These are phyloP conservation scores for Apiotrichum gamsii DNA, from an alignment of 1,284 basidiomycete genomes.

Conservation along the genomic window DNA sequence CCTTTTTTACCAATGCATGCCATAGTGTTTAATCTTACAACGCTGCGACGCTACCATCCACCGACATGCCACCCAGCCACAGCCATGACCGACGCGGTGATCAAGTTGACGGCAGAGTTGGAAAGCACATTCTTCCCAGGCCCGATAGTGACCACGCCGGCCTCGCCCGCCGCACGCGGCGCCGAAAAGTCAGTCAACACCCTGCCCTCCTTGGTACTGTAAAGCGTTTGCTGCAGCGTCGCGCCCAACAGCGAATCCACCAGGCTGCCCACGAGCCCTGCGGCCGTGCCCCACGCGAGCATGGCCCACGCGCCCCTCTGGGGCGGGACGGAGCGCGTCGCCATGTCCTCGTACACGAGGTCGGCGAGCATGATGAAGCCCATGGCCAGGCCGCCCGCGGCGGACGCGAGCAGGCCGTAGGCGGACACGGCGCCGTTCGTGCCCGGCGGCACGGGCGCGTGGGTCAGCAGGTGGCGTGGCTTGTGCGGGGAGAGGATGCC, in stretches of 20 bases:
- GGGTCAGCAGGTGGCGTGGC: slow-evolving; percentile 69
- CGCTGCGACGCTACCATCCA: slow-evolving; percentile 5
- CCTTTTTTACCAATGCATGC: neutral
- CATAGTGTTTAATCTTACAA: too few species aligned
- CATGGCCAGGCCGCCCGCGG: slow-evolving; percentile 66
- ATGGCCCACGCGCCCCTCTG: slow-evolving; percentile 37
- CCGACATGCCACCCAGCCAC: slow-evolving; percentile 30
- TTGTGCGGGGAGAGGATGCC: slow-evolving; percentile 67
- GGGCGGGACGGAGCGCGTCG: slow-evolving; percentile 29
- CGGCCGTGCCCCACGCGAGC: slow-evolving; percentile 58
- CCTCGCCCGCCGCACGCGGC: slow-evolving; percentile 15
- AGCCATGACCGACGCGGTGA: slow-evolving; percentile 29
- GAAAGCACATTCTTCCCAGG: slow-evolving; percentile 62
- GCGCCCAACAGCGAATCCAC: slow-evolving; percentile 85
- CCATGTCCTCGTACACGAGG: slow-evolving; percentile 59
- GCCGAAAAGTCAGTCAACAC: slow-evolving; percentile 60
- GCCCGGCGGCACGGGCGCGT: slow-evolving; percentile 69
- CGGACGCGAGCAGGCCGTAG: slow-evolving; percentile 66
- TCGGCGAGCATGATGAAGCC: slow-evolving; percentile 57
- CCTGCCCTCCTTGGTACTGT: slow-evolving; percentile 57
- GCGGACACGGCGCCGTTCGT: slow-evolving; percentile 83
- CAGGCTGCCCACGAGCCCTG: slow-evolving; percentile 68
- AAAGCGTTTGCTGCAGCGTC: slow-evolving; percentile 75
- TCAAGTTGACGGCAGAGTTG: slow-evolving; percentile 52
- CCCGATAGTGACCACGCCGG: slow-evolving; percentile 56